Percentiles rank a stretch among this genome's conserved stretches.
These are phyloP conservation scores for Amborella trichopoda DNA, from an alignment of 164 flowering plant genomes.

Conservation along the genomic window DNA sequence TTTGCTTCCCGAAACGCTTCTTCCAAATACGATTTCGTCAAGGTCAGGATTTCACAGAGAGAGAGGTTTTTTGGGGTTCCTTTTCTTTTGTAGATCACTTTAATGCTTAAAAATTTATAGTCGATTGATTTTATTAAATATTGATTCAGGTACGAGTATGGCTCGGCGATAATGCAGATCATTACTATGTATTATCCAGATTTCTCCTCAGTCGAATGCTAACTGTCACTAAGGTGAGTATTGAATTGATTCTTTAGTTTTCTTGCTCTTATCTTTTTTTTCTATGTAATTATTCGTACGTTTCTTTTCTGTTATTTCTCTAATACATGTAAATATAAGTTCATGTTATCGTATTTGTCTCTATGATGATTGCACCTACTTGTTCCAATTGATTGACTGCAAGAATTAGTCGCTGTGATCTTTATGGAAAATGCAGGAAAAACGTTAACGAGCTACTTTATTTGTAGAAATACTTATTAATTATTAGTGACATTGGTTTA, in stretches of 20 bases:
- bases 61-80: neutral
- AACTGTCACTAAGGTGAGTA: conserved; percentile 80
- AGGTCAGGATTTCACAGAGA: too few relatives aligned
- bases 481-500: too few relatives aligned
- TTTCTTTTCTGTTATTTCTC: neutral
- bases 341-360: too few relatives aligned
- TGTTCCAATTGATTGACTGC: too few relatives aligned
- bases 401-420: too few relatives aligned
- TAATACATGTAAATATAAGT: too few relatives aligned
- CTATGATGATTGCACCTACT: too few relatives aligned
- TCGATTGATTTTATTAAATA: neutral
- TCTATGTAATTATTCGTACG: too few relatives aligned
- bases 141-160: conserved; percentile 85
- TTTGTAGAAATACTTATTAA: too few relatives aligned
- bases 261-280: neutral
- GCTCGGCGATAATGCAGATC: conserved; percentile 95
- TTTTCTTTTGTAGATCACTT: neutral
- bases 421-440: too few relatives aligned
- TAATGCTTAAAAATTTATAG: too few relatives aligned
- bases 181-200: conserved; percentile 89
- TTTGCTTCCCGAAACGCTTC: conserved; percentile 63
- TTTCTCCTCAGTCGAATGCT: conserved; percentile 93
- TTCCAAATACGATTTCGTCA: conserved; percentile 96
- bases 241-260: neutral
- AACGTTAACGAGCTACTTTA: too few relatives aligned